These are phyloP conservation scores for Plasmodium malariae DNA, from an alignment of 169 alveolate species.

Conservation along the genomic window DNA sequence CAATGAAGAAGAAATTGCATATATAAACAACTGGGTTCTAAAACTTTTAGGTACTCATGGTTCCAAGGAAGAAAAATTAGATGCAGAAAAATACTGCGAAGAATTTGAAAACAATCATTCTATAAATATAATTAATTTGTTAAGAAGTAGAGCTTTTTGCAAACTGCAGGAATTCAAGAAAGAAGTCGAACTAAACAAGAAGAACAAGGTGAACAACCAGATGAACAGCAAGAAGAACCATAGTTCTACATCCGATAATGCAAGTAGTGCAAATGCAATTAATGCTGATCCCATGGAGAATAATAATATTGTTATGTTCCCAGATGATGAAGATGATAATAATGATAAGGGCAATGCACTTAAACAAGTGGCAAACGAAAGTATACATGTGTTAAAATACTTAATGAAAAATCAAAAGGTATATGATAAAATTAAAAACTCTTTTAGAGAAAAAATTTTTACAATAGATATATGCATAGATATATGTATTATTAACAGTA, in stretches of 20 bases:
- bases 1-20: conserved; percentile 62
- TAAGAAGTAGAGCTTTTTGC: conserved; percentile 73
- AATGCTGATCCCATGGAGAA: no score
- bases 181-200: conserved; percentile 47
- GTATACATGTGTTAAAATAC: conserved; percentile 63
- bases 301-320: no score
- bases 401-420: conserved; percentile 76
- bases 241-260: background rate
- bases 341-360: conserved; percentile 24
- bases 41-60: conserved; percentile 52
- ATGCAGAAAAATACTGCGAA: conserved; percentile 62
- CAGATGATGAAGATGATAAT: no score
- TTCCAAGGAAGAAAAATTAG: conserved; percentile 69
- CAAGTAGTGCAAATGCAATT: background rate
- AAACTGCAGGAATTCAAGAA: conserved; percentile 62
- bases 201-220: background rate
- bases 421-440: conserved; percentile 67
- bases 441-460: conserved; percentile 69
- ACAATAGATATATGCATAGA: conserved; percentile 72
- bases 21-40: conserved; percentile 73
- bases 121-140: conserved; percentile 56
- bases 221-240: background rate
- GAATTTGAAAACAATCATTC: conserved; percentile 71
- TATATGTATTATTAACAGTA: conserved; percentile 64
- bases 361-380: conserved; percentile 72